These are phyloP conservation scores for Phyllosticta citrichinensis DNA, from an alignment of 2,329 filamentous ascomycete species.

Conservation along the genomic window DNA sequence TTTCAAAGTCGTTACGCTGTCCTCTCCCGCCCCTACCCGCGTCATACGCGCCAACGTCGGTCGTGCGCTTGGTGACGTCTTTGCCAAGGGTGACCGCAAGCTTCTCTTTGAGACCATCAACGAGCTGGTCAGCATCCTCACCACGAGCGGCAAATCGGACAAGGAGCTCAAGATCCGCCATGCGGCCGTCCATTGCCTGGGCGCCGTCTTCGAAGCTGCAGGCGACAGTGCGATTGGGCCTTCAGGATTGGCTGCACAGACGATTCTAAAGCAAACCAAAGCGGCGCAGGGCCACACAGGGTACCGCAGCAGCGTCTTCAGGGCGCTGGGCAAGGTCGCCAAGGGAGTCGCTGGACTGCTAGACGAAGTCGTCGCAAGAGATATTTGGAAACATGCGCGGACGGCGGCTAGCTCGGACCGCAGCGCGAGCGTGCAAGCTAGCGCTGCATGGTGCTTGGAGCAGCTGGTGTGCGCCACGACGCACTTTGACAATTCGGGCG, in stretches of 20 bases:
- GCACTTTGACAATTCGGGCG: slow-evolving; percentile 78
- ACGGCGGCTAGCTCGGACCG: slow-evolving; percentile 71
- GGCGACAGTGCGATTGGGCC: slow-evolving; percentile 86
- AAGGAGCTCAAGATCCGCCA: slow-evolving; percentile 72
- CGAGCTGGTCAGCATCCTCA: slow-evolving; percentile 66
- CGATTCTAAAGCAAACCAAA: slow-evolving; percentile 71
- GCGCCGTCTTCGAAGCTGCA: slow-evolving; percentile 81
- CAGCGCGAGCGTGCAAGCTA: slow-evolving; percentile 66
- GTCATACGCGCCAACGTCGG: slow-evolving; percentile 86
- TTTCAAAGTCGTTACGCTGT: slow-evolving; percentile 80
- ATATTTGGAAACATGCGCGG: slow-evolving; percentile 87
- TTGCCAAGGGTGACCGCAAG: slow-evolving; percentile 79
- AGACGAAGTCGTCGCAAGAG: slow-evolving; percentile 76
- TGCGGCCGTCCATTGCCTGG: slow-evolving; percentile 77
- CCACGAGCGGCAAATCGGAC: slow-evolving; percentile 61
- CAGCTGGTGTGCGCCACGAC: slow-evolving; percentile 60
- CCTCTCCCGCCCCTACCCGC: slow-evolving; percentile 71
- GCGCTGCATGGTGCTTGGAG: slow-evolving; percentile 70
- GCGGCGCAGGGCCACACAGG: slow-evolving; percentile 69
- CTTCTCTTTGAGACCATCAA: slow-evolving; percentile 91
- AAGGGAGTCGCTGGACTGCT: slow-evolving; percentile 65
- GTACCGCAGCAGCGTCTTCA: slow-evolving; percentile 67
- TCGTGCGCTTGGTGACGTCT: slow-evolving; percentile 70
- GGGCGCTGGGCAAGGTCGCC: slow-evolving; percentile 63
- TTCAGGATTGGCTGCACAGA: slow-evolving; percentile 62